A percentile compares a stretch with the other conserved stretches of the same genome.
Evolutionary conservation across 441 rosid genomes (phyloP).

Genomic region (Pelargonium citronellum): DNA sequence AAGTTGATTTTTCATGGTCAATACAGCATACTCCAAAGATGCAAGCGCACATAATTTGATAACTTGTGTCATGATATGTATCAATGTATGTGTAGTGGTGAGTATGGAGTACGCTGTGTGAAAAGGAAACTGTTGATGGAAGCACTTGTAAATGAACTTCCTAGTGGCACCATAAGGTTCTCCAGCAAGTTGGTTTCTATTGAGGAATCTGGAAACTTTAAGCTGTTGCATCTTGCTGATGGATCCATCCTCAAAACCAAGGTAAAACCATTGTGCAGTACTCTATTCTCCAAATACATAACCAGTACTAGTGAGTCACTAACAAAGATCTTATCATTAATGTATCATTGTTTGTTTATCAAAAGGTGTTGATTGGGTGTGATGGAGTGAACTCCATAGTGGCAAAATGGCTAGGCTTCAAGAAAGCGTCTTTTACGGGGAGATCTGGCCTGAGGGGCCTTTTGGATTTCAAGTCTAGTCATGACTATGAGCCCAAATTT

Average conservation of each 20-base stretch:
- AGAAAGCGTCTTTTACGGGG: slow-evolving; percentile 35
- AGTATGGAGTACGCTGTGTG: slow-evolving; percentile 43
- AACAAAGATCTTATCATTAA: no score
- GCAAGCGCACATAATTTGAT: no score
- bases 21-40: no score
- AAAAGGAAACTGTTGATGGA: slow-evolving; percentile 54
- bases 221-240: slow-evolving; percentile 56
- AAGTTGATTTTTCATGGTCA: not conserved
- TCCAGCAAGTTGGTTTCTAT: slow-evolving; percentile 61
- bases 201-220: slow-evolving; percentile 44
- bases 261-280: slow-evolving; percentile 26
- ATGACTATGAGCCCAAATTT: slow-evolving; percentile 38
- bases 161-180: slow-evolving; percentile 53
- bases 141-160: slow-evolving; percentile 52
- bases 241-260: slow-evolving; percentile 57
- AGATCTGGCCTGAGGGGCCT: slow-evolving; percentile 48
- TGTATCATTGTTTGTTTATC: no score
- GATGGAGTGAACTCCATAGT: slow-evolving; percentile 73
- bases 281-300: not conserved
- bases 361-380: slow-evolving; percentile 58
- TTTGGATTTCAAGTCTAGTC: slow-evolving; percentile 33
- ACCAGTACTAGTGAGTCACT: no score
- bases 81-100: slow-evolving; percentile 22
- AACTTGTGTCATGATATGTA: no score
- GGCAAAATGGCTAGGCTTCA: slow-evolving; percentile 62